A percentile compares a stretch with the other conserved stretches of the same genome.
Evolutionary conservation across 371 early-diverging fungal species (phyloP).

Genomic region (Circinella umbellata): DNA sequence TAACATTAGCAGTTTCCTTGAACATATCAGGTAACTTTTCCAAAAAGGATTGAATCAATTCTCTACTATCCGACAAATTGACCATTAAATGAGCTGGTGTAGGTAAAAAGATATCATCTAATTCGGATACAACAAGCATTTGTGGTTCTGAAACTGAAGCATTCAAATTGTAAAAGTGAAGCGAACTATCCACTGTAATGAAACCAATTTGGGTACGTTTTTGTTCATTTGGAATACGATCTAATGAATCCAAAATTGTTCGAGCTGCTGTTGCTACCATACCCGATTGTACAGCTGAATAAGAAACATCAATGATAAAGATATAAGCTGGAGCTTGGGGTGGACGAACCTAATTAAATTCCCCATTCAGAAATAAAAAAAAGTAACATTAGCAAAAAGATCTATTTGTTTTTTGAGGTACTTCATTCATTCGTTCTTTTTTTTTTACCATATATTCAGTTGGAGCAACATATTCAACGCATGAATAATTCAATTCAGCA

Average conservation of each 20-base stretch:
- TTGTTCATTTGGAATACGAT: slow-evolving; percentile 87
- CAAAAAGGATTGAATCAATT: slow-evolving; percentile 73
- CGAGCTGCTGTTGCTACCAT: slow-evolving; percentile 76
- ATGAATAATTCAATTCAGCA: slow-evolving; percentile 86
- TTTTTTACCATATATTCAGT: slow-evolving; percentile 89
- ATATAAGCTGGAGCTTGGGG: slow-evolving; percentile 91
- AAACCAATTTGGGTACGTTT: slow-evolving; percentile 89
- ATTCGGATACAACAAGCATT: slow-evolving; percentile 90
- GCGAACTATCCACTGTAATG: slow-evolving; percentile 85
- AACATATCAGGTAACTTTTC: slow-evolving; percentile 84
- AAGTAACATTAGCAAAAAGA: not conserved
- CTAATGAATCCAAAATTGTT: slow-evolving; percentile 83
- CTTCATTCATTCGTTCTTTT: not conserved
- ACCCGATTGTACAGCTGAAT: slow-evolving; percentile 82
- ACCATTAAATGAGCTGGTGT: slow-evolving; percentile 86
- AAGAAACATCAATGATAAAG: slow-evolving; percentile 94
- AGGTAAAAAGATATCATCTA: slow-evolving; percentile 90
- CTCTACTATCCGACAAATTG: slow-evolving; percentile 78
- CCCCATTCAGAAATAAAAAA: not conserved
- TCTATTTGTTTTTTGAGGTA: not conserved
- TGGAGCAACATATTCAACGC: slow-evolving; percentile 94
- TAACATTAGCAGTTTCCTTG: slow-evolving; percentile 74
- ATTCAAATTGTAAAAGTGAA: slow-evolving; percentile 91
- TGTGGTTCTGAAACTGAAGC: slow-evolving; percentile 76
- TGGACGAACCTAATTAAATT: slow-evolving; percentile 16